Evolutionary conservation across 176 grass and related monocot species (phyloP), one percentile per base, ranked within the genome.

Genomic region (Lolium multiflorum): DNA sequence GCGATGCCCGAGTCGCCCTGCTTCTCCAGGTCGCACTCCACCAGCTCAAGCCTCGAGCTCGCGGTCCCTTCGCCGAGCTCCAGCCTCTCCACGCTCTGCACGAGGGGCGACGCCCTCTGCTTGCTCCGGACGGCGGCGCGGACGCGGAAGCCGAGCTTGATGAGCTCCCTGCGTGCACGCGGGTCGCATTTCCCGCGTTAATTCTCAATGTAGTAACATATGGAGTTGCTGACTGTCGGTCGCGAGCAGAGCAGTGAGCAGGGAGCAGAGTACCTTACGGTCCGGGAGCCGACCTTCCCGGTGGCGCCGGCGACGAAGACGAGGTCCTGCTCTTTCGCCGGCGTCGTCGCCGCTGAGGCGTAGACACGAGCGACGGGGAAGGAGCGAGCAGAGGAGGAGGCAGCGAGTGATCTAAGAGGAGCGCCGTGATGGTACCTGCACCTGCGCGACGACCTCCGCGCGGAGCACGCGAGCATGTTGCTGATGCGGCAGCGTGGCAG

Each of bases 11-110:
- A 60, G 20, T 77, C 71, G 71, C 89, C 2, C 41, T 98, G 28
- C 49, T 95, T 94, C 91, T 98, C 93, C 78, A 98, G 76, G 83
- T 98, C 93, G 66, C 96, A 98, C 76, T 98, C 93, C 12, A 98
- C 91, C 78, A 98, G 78, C 87, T 95, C 93, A 35, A 98, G 88
- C 91, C 54, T 95, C 77, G 71, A 50, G 12, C 21, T 47, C 41
- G 83, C 71, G 3, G 77, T 31, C 78, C 67, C 87, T 39, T 87
- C 79, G 72, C 77, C 79, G 43, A 82, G 26, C 17, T 93, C 91
- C 85, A 97, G 84, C 71, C 93, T 82, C 75, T 76, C 67, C 64
- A 97, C 91, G 82, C 95, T 97, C 95, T 97, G 89, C 73, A 92
- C 77, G 46, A 94, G 86, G 68, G 96, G 39, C 43, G 88, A 89